These are phyloP conservation scores for Microthyrium microscopicum DNA, from an alignment of 2,329 filamentous ascomycete genomes.

Conservation along the genomic window DNA sequence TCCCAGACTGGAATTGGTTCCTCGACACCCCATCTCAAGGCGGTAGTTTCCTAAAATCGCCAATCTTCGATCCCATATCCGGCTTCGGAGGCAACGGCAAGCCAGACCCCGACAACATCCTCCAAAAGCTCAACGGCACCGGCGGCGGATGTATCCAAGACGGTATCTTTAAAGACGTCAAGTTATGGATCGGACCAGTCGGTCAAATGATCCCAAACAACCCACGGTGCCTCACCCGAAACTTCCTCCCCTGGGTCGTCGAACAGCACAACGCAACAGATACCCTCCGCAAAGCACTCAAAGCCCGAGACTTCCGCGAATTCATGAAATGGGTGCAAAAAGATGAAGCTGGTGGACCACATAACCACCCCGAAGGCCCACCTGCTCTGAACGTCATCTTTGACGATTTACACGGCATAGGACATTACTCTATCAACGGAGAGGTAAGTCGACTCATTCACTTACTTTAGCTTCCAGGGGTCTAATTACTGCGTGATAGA, in stretches of 20 bases:
- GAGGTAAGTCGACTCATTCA: conserved; percentile 4
- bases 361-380: too few relatives aligned
- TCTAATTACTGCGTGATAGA: not conserved
- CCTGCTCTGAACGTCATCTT: not conserved
- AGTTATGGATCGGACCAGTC: conserved; percentile 3
- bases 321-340: not conserved
- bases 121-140: not conserved
- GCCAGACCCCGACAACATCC: not conserved
- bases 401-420: conserved; percentile 2
- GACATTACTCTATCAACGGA: conserved; percentile 3
- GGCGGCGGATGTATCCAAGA: conserved; percentile 5
- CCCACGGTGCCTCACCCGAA: conserved; percentile 2
- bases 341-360: not conserved
- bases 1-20: conserved; percentile 19
- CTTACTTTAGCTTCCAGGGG: not conserved
- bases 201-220: conserved; percentile 3
- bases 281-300: not conserved
- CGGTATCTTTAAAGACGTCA: conserved; percentile 6
- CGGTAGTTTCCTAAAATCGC: conserved; percentile 10
- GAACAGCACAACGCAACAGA: not conserved
- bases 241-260: not conserved
- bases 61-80: conserved; percentile 11
- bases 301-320: not conserved
- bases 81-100: conserved; percentile 7
- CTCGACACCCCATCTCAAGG: conserved; percentile 13